Conservation (phyloP, 306 rosid species). For the Dryas drummondii region DNA sequence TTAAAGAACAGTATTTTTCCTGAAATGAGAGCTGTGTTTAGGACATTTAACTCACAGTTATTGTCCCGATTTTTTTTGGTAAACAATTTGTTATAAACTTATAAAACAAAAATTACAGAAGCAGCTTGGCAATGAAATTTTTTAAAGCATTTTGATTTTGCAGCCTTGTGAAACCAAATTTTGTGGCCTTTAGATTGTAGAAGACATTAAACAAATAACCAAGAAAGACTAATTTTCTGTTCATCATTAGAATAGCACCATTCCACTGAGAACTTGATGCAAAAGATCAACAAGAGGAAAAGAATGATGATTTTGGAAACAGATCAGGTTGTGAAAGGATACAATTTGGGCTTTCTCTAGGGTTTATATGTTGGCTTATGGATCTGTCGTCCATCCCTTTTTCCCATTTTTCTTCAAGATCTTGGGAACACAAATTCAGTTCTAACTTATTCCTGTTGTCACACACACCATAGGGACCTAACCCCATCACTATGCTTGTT, state of each 20-base stretch:
- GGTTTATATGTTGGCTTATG: not conserved
- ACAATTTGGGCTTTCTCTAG: not conserved
- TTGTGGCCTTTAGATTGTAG: not conserved
- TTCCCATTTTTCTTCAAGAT: not conserved
- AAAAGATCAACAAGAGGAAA: no score
- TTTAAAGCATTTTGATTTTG: constrained; percentile 1
- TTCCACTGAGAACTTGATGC: no score
- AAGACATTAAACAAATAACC: not conserved
- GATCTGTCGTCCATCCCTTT: not conserved
- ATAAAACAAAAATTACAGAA: not conserved
- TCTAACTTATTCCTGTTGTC: not conserved
- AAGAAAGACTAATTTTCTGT: not conserved
- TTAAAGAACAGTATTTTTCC: no score
- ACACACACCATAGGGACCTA: no score
- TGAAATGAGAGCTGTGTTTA: no score
- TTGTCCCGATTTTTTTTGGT: no score
- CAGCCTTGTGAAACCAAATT: not conserved
- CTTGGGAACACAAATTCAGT: not conserved
- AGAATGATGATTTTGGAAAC: not conserved
- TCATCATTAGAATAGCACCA: not conserved
- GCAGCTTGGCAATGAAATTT: not conserved
- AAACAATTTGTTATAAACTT: no score
- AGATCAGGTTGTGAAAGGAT: not conserved
- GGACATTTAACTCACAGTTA: no score
- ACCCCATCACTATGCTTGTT: no score